A percentile compares a stretch with the other conserved stretches of the same genome.
These are phyloP conservation scores for Cordyceps cicadae DNA, from an alignment of 2,329 filamentous ascomycete species.

Conservation along the genomic window DNA sequence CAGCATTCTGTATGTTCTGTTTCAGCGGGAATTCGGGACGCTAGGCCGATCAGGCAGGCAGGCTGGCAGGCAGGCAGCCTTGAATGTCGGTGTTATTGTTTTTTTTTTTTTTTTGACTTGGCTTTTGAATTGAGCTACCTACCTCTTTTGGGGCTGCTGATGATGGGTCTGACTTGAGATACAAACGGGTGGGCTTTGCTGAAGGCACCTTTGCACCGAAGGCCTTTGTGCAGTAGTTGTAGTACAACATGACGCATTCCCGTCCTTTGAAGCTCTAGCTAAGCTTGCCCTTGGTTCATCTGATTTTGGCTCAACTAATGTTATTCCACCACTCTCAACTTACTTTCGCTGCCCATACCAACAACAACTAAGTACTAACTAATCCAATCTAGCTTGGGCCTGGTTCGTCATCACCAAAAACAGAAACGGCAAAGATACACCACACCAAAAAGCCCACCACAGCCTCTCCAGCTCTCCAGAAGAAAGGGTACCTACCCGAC, in stretches of 20 bases:
- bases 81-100: not conserved
- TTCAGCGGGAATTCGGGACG: not conserved
- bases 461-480: not conserved
- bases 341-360: not conserved
- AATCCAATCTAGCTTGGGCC: not conserved
- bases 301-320: too few relatives aligned
- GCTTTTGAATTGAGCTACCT: not conserved
- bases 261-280: too few relatives aligned
- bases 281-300: too few relatives aligned
- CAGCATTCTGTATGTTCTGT: not conserved
- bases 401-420: slow-evolving; percentile 1
- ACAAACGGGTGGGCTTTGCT: not conserved
- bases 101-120: not conserved
- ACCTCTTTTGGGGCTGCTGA: not conserved
- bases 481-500: not conserved
- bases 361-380: not conserved
- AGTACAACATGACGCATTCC: too few relatives aligned
- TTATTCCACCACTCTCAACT: not conserved
- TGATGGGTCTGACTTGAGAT: not conserved
- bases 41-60: not conserved
- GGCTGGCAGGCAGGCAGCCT: not conserved
- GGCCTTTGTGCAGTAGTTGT: too few relatives aligned
- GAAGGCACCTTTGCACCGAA: too few relatives aligned
- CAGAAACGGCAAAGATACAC: not conserved
- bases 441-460: not conserved